Evolutionary conservation across 2,329 filamentous ascomycete genomes (phyloP).

Genomic region (Simplicillium aogashimaense): DNA sequence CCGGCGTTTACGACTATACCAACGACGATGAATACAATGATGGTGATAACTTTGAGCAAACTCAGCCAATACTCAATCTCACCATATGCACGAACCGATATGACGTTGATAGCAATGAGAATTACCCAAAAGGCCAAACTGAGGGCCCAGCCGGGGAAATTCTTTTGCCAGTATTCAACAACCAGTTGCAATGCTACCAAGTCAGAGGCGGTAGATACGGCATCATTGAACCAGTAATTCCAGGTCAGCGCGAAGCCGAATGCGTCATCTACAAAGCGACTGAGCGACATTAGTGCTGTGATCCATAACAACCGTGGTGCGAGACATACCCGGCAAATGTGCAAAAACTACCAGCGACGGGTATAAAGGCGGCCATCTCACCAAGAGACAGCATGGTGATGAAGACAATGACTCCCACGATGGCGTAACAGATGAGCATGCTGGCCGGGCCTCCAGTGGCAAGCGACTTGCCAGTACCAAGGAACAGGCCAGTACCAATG

Average conservation of each 20-base stretch:
- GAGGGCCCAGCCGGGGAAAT: conserved; percentile 53
- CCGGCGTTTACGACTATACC: conserved; percentile 45
- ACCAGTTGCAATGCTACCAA: conserved; percentile 43
- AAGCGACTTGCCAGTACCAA: conserved; percentile 51
- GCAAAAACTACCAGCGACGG: conserved; percentile 45
- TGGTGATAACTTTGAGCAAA: conserved; percentile 41
- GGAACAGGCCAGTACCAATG: conserved; percentile 51
- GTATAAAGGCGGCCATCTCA: conserved; percentile 47
- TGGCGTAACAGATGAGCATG: conserved; percentile 45
- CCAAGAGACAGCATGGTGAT: conserved; percentile 48
- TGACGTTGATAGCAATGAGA: conserved; percentile 32
- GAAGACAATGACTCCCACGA: conserved; percentile 48
- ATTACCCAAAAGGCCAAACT: conserved; percentile 52
- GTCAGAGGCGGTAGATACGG: conserved; percentile 42
- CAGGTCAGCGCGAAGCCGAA: conserved; percentile 45
- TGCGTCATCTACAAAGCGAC: conserved; percentile 41
- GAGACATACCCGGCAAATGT: conserved; percentile 30
- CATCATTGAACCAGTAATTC: conserved; percentile 61
- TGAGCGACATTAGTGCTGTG: conserved; percentile 4
- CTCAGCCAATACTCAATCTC: conserved; percentile 47
- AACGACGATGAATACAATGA: conserved; percentile 52
- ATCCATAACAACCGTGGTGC: conserved; percentile 26
- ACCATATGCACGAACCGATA: conserved; percentile 22
- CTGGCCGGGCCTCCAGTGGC: conserved; percentile 50
- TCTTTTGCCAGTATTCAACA: conserved; percentile 50